Evolutionary conservation across 2,329 filamentous ascomycete genomes (phyloP), one percentile per base, ranked within the genome.

Genomic region (Rutstroemia sp.): DNA sequence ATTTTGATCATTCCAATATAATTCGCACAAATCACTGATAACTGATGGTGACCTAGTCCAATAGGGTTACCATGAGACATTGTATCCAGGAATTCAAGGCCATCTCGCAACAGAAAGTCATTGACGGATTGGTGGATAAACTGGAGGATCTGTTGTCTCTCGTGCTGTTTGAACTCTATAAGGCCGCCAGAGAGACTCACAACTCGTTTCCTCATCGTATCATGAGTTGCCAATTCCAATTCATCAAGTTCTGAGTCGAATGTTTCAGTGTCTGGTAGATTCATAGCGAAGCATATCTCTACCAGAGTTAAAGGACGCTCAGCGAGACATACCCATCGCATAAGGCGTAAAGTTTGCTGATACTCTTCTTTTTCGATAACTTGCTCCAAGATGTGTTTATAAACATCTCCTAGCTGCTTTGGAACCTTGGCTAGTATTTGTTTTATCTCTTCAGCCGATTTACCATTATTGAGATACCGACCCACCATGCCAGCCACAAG

Each of bases 71-170:
- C 39, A 53, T 30, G 21, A 48, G 39, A 37, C 34, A 12, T 46
- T 27, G 44, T 54, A 17, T 54, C 42, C 10, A 54, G 37, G 23
- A 46, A 47, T 41, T 41, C 38, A 54, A 54, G 51, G 21, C 58
- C 56, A 48, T 70, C 65, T 55, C 69, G 67, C 4, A 71, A 58
- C 14, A 75, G 60, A 54, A 70, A 74, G 38, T 74, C 70, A 44
- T 65, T 60, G 56, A 73, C 61, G 8, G 65, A 68, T 58, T 69
- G 67, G 50, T 71, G 68, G 50, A 70, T 70, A 51, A 71, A 74
- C 58, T 74, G 73, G 16, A 73, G 68, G 0, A 59, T 67, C 17
- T 53, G 48, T 34, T 37, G 23, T 30, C 46, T 27, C 16, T 25
- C 19, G 4, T 23, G 4, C 4, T 23, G 21, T 23, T 23, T 23